phyloP scores from a whole-genome alignment of 2,329 filamentous ascomycete genomes.

The Talaromyces sp. region DNA sequence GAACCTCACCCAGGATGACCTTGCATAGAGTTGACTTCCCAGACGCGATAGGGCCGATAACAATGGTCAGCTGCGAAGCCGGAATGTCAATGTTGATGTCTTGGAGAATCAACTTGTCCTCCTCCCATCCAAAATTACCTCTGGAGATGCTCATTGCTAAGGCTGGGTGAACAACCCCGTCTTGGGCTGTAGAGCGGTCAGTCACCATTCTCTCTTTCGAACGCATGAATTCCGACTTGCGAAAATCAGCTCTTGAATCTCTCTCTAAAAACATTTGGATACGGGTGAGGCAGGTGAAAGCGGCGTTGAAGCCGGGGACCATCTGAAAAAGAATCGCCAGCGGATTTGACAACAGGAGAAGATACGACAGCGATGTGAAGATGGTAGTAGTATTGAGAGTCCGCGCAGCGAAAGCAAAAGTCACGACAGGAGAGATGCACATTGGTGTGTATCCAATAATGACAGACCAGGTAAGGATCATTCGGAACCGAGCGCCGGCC shows the following conservation, averaged over 20 bases:
- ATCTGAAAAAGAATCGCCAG: conserved; percentile 3
- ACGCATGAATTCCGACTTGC: background rate
- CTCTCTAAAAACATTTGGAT: conserved; percentile 2
- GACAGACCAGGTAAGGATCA: background rate
- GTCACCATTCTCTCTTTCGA: background rate
- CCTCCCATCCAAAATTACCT: conserved; percentile 4
- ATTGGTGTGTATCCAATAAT: conserved; percentile 4
- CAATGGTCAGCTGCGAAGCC: conserved; percentile 1
- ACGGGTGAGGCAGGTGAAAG: conserved; percentile 1
- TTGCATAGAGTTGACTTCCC: conserved; percentile 6
- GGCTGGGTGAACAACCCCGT: background rate
- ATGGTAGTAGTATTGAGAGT: conserved; percentile 1
- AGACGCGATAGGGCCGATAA: conserved; percentile 2
- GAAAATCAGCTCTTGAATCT: conserved; percentile 3
- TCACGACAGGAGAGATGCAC: conserved; percentile 1
- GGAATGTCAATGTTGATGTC: background rate
- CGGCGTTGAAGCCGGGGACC: background rate
- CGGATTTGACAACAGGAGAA: conserved; percentile 2
- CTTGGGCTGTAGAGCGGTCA: background rate
- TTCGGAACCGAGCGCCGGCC: background rate
- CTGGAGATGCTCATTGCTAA: conserved; percentile 1
- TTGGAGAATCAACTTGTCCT: background rate
- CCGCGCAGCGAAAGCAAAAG: conserved; percentile 3
- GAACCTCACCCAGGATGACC: background rate
- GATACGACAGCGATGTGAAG: conserved; percentile 4